Conservation (phyloP, 2,329 filamentous ascomycete genomes). For the Pezicula carpinea region DNA sequence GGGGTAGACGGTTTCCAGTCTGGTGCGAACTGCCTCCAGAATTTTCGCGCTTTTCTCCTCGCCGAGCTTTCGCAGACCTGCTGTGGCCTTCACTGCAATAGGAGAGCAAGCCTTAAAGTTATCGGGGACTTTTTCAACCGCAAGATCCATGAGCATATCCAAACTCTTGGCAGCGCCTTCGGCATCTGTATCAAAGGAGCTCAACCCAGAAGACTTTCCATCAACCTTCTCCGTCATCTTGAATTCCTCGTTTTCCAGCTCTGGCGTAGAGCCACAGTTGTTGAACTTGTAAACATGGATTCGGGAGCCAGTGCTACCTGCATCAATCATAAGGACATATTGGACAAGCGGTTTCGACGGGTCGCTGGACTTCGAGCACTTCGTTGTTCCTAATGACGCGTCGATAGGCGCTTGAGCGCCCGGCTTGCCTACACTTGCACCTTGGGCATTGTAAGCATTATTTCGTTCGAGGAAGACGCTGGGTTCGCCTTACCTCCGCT, state of each 20-base stretch:
- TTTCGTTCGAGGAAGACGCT: constrained; percentile 1
- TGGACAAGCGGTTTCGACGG: constrained; percentile 91
- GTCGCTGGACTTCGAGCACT: constrained; percentile 79
- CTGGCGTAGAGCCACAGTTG: constrained; percentile 93
- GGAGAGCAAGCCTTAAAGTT: constrained; percentile 89
- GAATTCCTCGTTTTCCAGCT: constrained; percentile 89
- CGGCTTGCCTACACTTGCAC: constrained; percentile 15
- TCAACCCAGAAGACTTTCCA: constrained; percentile 64
- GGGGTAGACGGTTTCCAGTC: constrained; percentile 84
- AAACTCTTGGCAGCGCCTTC: constrained; percentile 85
- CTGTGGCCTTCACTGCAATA: constrained; percentile 96
- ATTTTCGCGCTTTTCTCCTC: constrained; percentile 77
- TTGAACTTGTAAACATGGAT: constrained; percentile 99
- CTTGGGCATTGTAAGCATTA: constrained; percentile 9
- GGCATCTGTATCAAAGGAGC: constrained; percentile 81
- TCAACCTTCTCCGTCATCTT: constrained; percentile 86
- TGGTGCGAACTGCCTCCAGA: constrained; percentile 74
- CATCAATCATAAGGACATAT: constrained; percentile 98
- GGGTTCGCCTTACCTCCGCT: constrained; percentile 13
- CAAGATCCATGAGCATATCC: constrained; percentile 81
- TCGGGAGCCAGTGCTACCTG: constrained; percentile 92
- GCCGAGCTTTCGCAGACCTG: constrained; percentile 84
- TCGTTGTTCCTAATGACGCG: constrained; percentile 60
- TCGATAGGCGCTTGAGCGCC: constrained; percentile 53
- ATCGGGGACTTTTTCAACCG: constrained; percentile 79